Percentiles rank a stretch among this genome's conserved stretches.
Conservation (phyloP, 2,329 filamentous ascomycete species). For the Epichloe scottii region DNA sequence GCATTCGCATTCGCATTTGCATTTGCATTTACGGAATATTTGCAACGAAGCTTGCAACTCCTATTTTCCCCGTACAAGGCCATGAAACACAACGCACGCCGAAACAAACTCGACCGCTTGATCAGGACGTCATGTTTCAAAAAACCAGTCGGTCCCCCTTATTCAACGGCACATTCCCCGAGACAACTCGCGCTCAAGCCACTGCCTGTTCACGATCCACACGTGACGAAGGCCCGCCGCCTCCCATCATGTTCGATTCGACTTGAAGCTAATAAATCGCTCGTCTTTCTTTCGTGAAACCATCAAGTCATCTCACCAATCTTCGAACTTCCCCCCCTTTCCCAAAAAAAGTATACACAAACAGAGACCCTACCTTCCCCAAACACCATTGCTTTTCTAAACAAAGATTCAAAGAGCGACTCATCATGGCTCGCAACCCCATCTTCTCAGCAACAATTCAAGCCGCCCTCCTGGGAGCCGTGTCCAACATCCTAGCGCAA, state of each 20-base stretch:
- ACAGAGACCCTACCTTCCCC: too few relatives aligned
- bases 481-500: slow-evolving; percentile 66
- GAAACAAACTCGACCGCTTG: not conserved
- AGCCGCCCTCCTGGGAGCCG: slow-evolving; percentile 48
- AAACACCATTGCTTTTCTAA: too few relatives aligned
- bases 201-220: not conserved
- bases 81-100: not conserved
- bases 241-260: not conserved
- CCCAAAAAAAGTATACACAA: too few relatives aligned
- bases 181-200: not conserved
- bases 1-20: too few relatives aligned
- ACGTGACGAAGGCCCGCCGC: not conserved
- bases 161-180: not conserved
- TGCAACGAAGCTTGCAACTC: too few relatives aligned
- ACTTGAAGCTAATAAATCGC: too few relatives aligned
- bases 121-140: not conserved
- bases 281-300: not conserved
- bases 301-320: not conserved
- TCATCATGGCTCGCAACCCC: slow-evolving; percentile 26
- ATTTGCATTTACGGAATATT: too few relatives aligned
- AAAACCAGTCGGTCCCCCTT: not conserved
- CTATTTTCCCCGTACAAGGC: not conserved
- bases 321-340: too few relatives aligned
- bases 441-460: slow-evolving; percentile 52
- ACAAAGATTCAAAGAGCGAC: not conserved